Evolutionary conservation across 2,329 filamentous ascomycete genomes (phyloP).

Genomic region (Onygena corvina): DNA sequence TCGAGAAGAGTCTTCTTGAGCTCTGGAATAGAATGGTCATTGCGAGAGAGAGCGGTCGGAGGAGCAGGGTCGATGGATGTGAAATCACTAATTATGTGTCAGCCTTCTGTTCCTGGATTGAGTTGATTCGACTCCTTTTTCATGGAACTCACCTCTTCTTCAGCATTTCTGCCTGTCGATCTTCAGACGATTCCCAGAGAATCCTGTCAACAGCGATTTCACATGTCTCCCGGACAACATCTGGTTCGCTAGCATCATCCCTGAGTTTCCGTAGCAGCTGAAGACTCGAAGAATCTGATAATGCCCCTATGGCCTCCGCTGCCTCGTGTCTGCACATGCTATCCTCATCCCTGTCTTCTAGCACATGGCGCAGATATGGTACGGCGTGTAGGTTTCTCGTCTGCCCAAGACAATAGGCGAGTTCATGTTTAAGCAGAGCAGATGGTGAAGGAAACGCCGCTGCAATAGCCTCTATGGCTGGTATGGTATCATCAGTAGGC

Average conservation of each 20-base stretch:
- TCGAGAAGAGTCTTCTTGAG: conserved; percentile 70
- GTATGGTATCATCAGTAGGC: conserved; percentile 45
- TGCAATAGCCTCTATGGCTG: conserved; percentile 68
- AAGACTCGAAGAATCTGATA: conserved; percentile 64
- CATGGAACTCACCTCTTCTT: conserved; percentile 55
- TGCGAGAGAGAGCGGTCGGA: conserved; percentile 59
- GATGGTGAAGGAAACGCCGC: conserved; percentile 75
- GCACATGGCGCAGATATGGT: conserved; percentile 57
- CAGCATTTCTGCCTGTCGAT: conserved; percentile 61
- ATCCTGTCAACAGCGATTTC: conserved; percentile 93
- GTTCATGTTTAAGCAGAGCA: conserved; percentile 85
- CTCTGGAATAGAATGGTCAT: conserved; percentile 54
- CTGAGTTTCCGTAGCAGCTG: conserved; percentile 60
- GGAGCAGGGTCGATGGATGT: conserved; percentile 91
- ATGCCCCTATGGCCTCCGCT: conserved; percentile 81
- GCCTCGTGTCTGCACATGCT: conserved; percentile 94
- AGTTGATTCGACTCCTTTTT: not conserved
- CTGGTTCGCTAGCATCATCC: conserved; percentile 62
- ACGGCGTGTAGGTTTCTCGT: conserved; percentile 66
- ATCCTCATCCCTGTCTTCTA: conserved; percentile 72
- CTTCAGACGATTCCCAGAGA: conserved; percentile 74
- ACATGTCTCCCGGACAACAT: conserved; percentile 85
- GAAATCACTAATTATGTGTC: conserved; percentile 58
- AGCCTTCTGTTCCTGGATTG: conserved; percentile 18
- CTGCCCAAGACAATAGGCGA: conserved; percentile 94